Evolutionary conservation across 192 early-diverging fungal species (phyloP).

Genomic region (Anaeromyces robustus): DNA sequence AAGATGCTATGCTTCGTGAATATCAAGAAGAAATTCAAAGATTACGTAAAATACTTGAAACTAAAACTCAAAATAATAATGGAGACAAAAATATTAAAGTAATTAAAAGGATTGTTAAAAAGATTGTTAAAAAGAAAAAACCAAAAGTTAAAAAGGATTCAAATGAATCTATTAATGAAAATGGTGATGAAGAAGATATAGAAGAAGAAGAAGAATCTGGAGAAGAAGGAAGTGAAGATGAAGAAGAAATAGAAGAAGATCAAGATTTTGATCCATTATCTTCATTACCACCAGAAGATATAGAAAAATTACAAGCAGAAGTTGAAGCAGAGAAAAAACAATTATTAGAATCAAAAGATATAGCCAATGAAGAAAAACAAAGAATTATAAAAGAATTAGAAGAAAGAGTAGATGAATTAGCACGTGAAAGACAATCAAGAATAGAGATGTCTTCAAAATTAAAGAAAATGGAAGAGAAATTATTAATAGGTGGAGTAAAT

Average conservation of each 20-base stretch:
- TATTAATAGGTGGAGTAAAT: constrained; percentile 39
- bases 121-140: constrained; percentile 14
- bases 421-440: constrained; percentile 24
- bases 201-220: constrained; percentile 14
- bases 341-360: constrained; percentile 34
- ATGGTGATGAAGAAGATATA: not conserved
- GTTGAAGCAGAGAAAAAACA: constrained; percentile 31
- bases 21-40: constrained; percentile 44
- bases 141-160: not conserved
- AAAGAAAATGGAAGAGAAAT: constrained; percentile 29
- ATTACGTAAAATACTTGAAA: constrained; percentile 27
- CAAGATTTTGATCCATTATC: constrained; percentile 11
- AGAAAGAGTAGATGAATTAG: constrained; percentile 25
- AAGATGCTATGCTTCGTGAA: constrained; percentile 48
- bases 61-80: constrained; percentile 11
- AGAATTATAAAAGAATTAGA: constrained; percentile 31
- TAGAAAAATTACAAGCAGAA: constrained; percentile 30
- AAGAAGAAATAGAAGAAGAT: not conserved
- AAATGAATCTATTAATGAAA: constrained; percentile 4
- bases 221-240: constrained; percentile 9
- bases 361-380: constrained; percentile 35
- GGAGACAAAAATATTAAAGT: constrained; percentile 22
- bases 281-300: constrained; percentile 29
- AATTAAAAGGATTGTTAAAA: constrained; percentile 26
- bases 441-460: constrained; percentile 24